Base-by-base conservation (phyloP, 2,329 filamentous ascomycete genomes). In the Helminthosporium solani region DNA sequence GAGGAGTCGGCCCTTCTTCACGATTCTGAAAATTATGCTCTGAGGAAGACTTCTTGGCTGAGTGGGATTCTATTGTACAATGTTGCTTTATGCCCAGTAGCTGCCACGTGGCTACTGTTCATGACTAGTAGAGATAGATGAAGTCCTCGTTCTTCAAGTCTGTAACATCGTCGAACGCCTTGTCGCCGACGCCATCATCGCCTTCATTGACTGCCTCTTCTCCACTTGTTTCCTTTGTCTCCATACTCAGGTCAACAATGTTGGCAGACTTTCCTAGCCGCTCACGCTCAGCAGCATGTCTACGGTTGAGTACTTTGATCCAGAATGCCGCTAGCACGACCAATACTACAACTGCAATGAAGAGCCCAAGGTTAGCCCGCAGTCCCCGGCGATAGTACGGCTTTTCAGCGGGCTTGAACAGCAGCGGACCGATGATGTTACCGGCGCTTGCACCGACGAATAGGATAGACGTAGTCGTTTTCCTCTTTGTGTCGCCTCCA, bases 401-500 rank as follows among this genome's bases (percentile, higher is more conserved):
- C 25, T 77, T 78, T 56, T 86, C 81, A 2, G 75, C 75, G 0
- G 81, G 78, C 3, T 78, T 83, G 63, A 85, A 87, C 0, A 87
- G 71, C 37, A 83, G 77, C 0, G 84, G 84, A 0, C 84, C 84
- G 18, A 86, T 71, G 28, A 87, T 81, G 54, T 88, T 87, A 5
- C 84, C 85, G 1, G 78, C 78, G 41, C 79, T 85, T 47, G 83
- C 79, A 3, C 83, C 82, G 37, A 87, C 76, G 56, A 87, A 84
- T 1, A 87, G 72, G 6, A 85, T 73, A 11, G 78, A 83, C 0
- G 83, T 86, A 0, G 80, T 84, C 8, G 80, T 78, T 58, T 86
- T 87, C 52, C 82, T 81, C 67, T 88, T 88, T 0, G 84, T 87
- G 58, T 87, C 83, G 1, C 85, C 84, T 0, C 80, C 84, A 0